A percentile compares a stretch with the other conserved stretches of the same genome.
Evolutionary conservation across 2,329 filamentous ascomycete genomes (phyloP).

Genomic region (Colletotrichum spinosum): DNA sequence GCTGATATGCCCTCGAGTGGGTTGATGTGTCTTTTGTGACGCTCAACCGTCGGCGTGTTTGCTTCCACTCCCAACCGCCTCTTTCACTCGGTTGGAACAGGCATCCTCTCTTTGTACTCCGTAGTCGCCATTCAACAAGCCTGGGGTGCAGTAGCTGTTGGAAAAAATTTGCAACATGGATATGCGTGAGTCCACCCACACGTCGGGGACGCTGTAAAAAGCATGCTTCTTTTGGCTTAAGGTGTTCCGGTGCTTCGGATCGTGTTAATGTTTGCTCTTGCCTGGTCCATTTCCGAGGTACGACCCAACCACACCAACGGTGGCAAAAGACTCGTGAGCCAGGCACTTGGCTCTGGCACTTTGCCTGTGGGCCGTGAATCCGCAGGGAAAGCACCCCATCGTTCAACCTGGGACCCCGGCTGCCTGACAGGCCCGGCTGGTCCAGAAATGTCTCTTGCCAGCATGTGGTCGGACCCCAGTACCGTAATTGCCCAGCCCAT

Average conservation of each 20-base stretch:
- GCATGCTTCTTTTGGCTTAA: slow-evolving; percentile 35
- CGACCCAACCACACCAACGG: slow-evolving; percentile 37
- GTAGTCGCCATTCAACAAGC: slow-evolving; percentile 5
- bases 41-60: slow-evolving; percentile 2
- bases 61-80: slow-evolving; percentile 8
- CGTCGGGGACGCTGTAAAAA: slow-evolving; percentile 25
- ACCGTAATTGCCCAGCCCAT: slow-evolving; percentile 22
- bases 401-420: slow-evolving; percentile 24
- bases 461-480: slow-evolving; percentile 27
- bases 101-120: background rate
- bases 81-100: background rate
- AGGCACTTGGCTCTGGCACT: slow-evolving; percentile 32
- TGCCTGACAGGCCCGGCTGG: slow-evolving; percentile 28
- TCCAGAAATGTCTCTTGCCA: slow-evolving; percentile 23
- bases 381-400: slow-evolving; percentile 31
- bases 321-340: slow-evolving; percentile 35
- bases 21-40: slow-evolving; percentile 2
- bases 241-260: slow-evolving; percentile 35
- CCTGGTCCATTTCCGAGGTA: slow-evolving; percentile 31
- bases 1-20: slow-evolving; percentile 16
- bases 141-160: slow-evolving; percentile 11
- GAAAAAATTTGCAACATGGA: slow-evolving; percentile 28
- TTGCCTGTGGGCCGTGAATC: slow-evolving; percentile 18
- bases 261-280: slow-evolving; percentile 30
- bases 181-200: slow-evolving; percentile 11